Conservation (phyloP, 495 filamentous ascomycete genomes). For the Annulohypoxylon moriforme region DNA sequence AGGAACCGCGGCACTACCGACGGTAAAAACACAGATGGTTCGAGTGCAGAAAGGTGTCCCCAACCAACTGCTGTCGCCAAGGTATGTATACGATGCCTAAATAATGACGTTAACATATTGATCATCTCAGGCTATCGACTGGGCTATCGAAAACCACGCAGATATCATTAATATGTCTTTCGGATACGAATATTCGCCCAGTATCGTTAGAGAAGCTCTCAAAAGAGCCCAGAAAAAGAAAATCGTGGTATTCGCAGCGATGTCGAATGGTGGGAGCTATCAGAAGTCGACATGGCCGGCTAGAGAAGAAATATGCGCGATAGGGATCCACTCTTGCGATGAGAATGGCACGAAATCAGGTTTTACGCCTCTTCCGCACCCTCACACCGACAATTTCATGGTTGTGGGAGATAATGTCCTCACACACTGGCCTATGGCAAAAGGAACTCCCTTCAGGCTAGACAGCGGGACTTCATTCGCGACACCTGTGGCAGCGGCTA, state of each 20-base stretch:
- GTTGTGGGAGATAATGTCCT: constrained; percentile 2
- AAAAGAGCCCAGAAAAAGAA: neutral
- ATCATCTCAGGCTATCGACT: constrained; percentile 14
- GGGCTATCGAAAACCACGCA: neutral
- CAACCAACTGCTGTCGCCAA: constrained; percentile 1
- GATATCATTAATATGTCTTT: constrained; percentile 13
- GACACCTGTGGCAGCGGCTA: neutral
- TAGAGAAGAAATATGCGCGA: neutral
- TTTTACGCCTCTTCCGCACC: neutral
- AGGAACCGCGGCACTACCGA: neutral
- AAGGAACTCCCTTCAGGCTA: neutral
- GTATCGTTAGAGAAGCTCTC: neutral
- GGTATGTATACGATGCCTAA: neutral
- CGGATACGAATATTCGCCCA: neutral
- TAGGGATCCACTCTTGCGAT: constrained; percentile 15
- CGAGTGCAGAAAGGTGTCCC: constrained; percentile 4
- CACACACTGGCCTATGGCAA: constrained; percentile 7
- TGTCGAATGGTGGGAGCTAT: constrained; percentile 11
- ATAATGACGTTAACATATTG: neutral
- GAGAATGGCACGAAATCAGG: neutral
- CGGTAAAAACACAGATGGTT: neutral
- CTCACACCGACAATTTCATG: constrained; percentile 1
- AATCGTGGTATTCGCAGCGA: constrained; percentile 7
- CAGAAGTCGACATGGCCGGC: constrained; percentile 2
- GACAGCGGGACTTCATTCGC: constrained; percentile 12